phyloP scores from a whole-genome alignment of 2,329 filamentous ascomycete species.

The Colletotrichum cereale region DNA sequence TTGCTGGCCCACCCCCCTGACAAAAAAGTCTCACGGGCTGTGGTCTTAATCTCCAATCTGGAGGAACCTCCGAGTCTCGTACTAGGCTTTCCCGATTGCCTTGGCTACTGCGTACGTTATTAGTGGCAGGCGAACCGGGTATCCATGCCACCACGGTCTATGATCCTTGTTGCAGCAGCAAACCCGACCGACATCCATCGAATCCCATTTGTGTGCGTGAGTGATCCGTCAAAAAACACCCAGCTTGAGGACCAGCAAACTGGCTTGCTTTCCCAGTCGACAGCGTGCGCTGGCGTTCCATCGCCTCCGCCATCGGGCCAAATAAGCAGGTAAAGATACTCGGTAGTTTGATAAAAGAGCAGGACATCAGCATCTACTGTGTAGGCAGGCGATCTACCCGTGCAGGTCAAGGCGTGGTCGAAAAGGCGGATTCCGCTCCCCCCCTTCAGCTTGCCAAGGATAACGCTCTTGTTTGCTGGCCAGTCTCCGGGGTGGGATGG shows the following conservation, averaged over 20 bases:
- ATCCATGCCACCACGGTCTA: constrained; percentile 15
- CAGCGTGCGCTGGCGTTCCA: constrained; percentile 18
- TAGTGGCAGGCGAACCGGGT: constrained; percentile 24
- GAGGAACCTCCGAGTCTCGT: not conserved
- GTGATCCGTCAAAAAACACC: not conserved
- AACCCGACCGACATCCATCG: constrained; percentile 14
- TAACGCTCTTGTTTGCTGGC: not conserved
- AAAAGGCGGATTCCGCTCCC: not conserved
- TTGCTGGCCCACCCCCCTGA: not conserved
- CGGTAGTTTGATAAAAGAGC: not conserved
- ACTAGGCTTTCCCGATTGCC: not conserved
- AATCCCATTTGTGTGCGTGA: constrained; percentile 7
- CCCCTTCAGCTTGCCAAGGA: constrained; percentile 7
- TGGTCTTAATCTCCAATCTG: not conserved
- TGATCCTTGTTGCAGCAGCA: constrained; percentile 23
- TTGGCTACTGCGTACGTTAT: no score
- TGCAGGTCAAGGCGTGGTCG: not conserved
- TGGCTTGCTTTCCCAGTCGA: constrained; percentile 4
- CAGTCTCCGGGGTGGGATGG: not conserved
- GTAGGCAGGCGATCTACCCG: not conserved
- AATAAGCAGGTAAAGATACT: no score
- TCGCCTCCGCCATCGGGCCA: not conserved
- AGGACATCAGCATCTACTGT: not conserved
- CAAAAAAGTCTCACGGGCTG: not conserved
- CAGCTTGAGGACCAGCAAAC: not conserved